A percentile compares a stretch with the other conserved stretches of the same genome.
These are phyloP conservation scores for Ophiostoma triangulosporum DNA, from an alignment of 2,329 filamentous ascomycete genomes.

Conservation along the genomic window DNA sequence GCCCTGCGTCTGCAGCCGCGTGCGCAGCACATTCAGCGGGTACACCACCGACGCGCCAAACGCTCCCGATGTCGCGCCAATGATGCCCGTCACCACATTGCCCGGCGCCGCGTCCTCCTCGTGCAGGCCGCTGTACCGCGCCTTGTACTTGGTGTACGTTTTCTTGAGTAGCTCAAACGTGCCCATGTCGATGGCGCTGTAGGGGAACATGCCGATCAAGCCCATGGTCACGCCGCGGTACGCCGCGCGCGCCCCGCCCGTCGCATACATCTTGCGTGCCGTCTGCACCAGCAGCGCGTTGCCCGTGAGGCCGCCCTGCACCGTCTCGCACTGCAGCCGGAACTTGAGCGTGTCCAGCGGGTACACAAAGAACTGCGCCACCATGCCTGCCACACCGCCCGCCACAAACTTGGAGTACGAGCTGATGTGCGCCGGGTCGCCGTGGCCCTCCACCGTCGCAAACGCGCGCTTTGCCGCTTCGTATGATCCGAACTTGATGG, in stretches of 20 bases:
- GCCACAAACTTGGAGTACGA: conserved; percentile 81
- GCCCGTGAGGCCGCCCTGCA: conserved; percentile 70
- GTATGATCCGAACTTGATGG: conserved; percentile 96
- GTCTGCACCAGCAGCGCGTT: conserved; percentile 73
- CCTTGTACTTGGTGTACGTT: conserved; percentile 55
- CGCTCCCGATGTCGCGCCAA: conserved; percentile 83
- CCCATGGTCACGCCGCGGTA: conserved; percentile 93
- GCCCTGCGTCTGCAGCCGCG: conserved; percentile 83
- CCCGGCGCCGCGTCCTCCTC: conserved; percentile 69
- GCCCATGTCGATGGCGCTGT: conserved; percentile 89
- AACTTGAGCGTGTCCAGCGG: conserved; percentile 76
- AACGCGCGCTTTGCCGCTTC: conserved; percentile 86
- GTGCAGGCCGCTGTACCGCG: conserved; percentile 53
- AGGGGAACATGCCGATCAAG: conserved; percentile 91
- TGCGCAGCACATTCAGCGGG: conserved; percentile 84
- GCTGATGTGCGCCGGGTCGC: conserved; percentile 65
- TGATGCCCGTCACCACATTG: conserved; percentile 73
- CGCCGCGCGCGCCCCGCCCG: conserved; percentile 60
- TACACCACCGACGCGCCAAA: conserved; percentile 92
- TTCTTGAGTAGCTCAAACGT: conserved; percentile 90
- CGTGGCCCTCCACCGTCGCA: conserved; percentile 75
- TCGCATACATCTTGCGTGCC: conserved; percentile 71
- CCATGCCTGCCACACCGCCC: conserved; percentile 83
- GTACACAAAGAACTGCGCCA: conserved; percentile 94
- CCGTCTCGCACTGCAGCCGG: conserved; percentile 84